These are phyloP conservation scores for Durusdinium trenchii DNA, from an alignment of 73 alveolate genomes.

Conservation along the genomic window DNA sequence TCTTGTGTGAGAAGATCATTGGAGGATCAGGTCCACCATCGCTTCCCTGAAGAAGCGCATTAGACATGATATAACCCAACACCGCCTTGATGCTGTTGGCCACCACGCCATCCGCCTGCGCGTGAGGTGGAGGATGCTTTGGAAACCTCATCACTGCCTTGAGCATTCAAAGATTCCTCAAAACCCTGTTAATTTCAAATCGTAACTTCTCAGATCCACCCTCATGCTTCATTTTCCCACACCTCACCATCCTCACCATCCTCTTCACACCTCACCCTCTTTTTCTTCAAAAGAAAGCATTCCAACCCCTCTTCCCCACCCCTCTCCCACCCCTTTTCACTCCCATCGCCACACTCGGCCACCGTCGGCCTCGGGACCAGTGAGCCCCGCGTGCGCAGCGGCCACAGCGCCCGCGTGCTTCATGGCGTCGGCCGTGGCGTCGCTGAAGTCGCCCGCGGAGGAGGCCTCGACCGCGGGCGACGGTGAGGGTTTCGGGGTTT, in stretches of 20 bases:
- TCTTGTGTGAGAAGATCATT: no score
- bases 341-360: neutral
- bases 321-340: neutral
- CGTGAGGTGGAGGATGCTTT: neutral
- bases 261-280: neutral
- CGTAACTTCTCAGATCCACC: no score
- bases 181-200: no score
- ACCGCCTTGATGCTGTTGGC: conserved; percentile 45
- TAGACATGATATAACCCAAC: neutral
- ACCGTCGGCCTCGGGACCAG: neutral
- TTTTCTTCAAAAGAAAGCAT: neutral
- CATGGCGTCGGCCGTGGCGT: conserved; percentile 46
- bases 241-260: no score
- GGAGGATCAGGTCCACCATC: no score
- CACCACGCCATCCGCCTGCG: conserved; percentile 26
- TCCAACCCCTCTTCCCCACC: neutral
- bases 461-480: no score
- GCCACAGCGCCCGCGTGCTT: conserved; percentile 8
- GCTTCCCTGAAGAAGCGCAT: no score
- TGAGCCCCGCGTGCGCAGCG: neutral
- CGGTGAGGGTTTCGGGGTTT: no score
- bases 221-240: no score
- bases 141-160: no score
- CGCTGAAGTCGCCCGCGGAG: neutral
- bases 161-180: no score